Evolutionary conservation across 305 asterid genomes (phyloP).

Genomic region (Solanum aculeatissimum): DNA sequence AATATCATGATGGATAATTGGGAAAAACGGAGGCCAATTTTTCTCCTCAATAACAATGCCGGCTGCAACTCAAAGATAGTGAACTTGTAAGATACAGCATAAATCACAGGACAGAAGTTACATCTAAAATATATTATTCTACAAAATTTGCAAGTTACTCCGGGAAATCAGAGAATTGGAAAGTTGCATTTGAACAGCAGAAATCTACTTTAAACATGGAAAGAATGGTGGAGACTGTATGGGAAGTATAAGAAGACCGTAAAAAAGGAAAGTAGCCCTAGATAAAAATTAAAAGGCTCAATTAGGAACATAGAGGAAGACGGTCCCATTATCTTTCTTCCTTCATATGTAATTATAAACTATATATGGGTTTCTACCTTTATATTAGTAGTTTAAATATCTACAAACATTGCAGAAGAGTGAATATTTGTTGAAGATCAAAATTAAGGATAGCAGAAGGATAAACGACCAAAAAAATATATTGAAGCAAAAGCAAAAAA

Average conservation of each 20-base stretch:
- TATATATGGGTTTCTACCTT: not conserved
- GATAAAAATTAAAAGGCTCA: not conserved
- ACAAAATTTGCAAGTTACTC: not conserved
- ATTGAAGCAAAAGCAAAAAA: slow-evolving; percentile 7
- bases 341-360: not conserved
- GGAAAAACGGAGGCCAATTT: slow-evolving; percentile 96
- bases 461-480: not conserved
- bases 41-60: slow-evolving; percentile 88
- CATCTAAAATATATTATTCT: not conserved
- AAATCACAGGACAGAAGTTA: not conserved
- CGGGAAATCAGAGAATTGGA: not conserved
- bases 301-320: not conserved
- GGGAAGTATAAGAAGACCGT: not conserved
- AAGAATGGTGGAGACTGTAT: not conserved
- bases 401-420: not conserved
- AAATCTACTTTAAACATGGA: not conserved
- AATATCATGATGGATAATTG: slow-evolving; percentile 89
- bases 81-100: not conserved
- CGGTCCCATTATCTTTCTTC: not conserved
- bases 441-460: not conserved
- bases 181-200: not conserved
- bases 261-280: not conserved
- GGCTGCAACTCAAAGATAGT: slow-evolving; percentile 50
- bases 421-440: not conserved
- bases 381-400: not conserved